Conservation (phyloP, 108 stramenopile species). For the Nannochloropsis salina region DNA sequence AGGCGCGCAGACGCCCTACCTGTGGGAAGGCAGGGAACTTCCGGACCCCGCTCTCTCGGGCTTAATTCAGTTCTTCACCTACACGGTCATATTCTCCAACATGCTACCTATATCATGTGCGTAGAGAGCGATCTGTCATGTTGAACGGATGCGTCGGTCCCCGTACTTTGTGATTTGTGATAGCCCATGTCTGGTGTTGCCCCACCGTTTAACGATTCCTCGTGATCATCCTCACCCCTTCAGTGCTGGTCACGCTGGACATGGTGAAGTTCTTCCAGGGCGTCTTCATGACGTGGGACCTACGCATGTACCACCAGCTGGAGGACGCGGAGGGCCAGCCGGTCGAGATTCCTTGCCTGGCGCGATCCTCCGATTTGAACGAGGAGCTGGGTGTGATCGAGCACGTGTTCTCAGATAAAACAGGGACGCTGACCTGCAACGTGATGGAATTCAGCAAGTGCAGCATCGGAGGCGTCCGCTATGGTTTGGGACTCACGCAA, state of each 20-base stretch:
- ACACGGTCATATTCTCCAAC: not conserved
- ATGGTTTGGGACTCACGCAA: conserved; percentile 47
- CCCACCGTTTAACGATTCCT: no score
- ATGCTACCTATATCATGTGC: not conserved
- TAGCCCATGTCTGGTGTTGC: no score
- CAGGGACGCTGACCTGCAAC: conserved; percentile 62
- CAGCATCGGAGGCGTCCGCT: conserved; percentile 34
- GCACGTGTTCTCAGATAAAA: conserved; percentile 77
- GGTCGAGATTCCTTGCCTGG: conserved; percentile 43
- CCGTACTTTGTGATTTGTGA: not conserved
- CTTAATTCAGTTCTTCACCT: not conserved
- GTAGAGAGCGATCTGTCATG: not conserved
- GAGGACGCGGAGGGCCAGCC: conserved; percentile 32
- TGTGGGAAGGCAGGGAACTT: conserved; percentile 20
- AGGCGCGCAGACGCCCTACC: conserved; percentile 26
- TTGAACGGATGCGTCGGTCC: not conserved
- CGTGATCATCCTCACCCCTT: conserved; percentile 37
- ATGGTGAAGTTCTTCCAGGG: conserved; percentile 50
- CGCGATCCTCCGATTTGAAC: conserved; percentile 47
- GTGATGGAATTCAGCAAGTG: conserved; percentile 54
- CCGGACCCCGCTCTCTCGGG: not conserved
- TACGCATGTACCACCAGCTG: conserved; percentile 51
- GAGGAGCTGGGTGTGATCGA: conserved; percentile 84
- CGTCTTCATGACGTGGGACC: conserved; percentile 21
- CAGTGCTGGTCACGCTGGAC: conserved; percentile 49